Percentiles rank a stretch among this genome's conserved stretches.
phyloP scores from a whole-genome alignment of 306 rosid genomes.

The Macrotyloma uniflorum region DNA sequence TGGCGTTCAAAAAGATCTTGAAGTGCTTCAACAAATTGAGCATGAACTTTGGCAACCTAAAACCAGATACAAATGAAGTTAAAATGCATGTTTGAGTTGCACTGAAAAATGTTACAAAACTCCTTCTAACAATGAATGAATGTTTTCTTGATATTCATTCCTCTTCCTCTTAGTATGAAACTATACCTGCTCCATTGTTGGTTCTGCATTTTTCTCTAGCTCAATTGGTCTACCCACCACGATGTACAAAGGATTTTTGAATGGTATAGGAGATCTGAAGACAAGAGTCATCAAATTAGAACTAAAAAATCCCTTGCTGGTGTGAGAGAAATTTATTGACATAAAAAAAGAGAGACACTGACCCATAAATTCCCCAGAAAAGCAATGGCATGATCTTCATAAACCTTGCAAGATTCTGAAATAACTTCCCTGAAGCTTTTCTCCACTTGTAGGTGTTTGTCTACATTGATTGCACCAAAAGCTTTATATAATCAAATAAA shows the following conservation, averaged over 20 bases:
- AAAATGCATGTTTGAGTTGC: no score
- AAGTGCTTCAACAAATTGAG: slow-evolving; percentile 66
- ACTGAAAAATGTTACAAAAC: no score
- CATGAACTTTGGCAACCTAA: slow-evolving; percentile 62
- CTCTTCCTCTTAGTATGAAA: no score
- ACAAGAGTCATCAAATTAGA: no score
- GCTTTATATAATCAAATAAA: no score
- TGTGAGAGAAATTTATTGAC: no score
- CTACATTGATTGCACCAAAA: slow-evolving; percentile 41
- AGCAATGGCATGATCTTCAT: slow-evolving; percentile 72
- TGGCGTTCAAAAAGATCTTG: slow-evolving; percentile 68
- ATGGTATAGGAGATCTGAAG: slow-evolving; percentile 78
- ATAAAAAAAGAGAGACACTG: slow-evolving; percentile 34
- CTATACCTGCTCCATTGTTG: slow-evolving; percentile 59
- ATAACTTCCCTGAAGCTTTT: slow-evolving; percentile 69
- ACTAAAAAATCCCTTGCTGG: no score
- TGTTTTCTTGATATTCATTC: no score
- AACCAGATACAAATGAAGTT: background rate
- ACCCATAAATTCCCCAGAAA: slow-evolving; percentile 87
- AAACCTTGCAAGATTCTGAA: slow-evolving; percentile 58
- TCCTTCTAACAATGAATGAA: no score
- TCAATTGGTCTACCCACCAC: slow-evolving; percentile 84
- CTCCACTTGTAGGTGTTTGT: slow-evolving; percentile 75
- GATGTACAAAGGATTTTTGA: slow-evolving; percentile 65
- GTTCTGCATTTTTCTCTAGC: slow-evolving; percentile 63